Evolutionary conservation across 345 rosid genomes (phyloP).

Genomic region (Rhodamnia rubescens): DNA sequence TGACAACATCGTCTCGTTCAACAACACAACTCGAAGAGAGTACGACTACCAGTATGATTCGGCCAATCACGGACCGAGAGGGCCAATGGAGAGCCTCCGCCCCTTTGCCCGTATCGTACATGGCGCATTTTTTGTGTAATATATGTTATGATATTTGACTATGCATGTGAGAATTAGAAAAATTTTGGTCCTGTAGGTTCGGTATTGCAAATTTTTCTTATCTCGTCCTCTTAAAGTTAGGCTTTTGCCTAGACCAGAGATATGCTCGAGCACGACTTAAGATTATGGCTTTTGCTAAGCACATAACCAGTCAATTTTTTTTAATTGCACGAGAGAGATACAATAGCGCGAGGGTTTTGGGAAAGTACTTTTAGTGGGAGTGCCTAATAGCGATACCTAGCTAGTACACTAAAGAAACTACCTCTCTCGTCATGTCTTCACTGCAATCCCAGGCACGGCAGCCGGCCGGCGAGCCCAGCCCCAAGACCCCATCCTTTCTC

Average conservation of each 20-base stretch:
- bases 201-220: background rate
- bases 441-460: background rate
- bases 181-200: rapidly evolving
- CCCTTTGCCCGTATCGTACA: background rate
- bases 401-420: background rate
- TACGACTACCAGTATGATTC: rapidly evolving
- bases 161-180: background rate
- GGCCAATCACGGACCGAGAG: background rate
- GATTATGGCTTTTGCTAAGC: background rate
- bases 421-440: background rate
- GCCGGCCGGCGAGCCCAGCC: background rate
- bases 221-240: background rate
- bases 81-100: rapidly evolving
- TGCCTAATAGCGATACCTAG: background rate
- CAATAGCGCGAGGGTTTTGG: background rate
- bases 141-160: too few relatives aligned
- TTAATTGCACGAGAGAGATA: background rate
- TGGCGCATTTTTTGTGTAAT: background rate
- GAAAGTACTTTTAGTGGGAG: background rate
- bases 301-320: background rate
- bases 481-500: background rate
- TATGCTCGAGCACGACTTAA: background rate
- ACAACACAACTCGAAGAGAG: rapidly evolving
- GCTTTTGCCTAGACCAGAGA: background rate
- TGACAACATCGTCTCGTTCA: rapidly evolving